Evolutionary conservation across 2,329 filamentous ascomycete genomes (phyloP).

Genomic region (Aspergillus sp.): DNA sequence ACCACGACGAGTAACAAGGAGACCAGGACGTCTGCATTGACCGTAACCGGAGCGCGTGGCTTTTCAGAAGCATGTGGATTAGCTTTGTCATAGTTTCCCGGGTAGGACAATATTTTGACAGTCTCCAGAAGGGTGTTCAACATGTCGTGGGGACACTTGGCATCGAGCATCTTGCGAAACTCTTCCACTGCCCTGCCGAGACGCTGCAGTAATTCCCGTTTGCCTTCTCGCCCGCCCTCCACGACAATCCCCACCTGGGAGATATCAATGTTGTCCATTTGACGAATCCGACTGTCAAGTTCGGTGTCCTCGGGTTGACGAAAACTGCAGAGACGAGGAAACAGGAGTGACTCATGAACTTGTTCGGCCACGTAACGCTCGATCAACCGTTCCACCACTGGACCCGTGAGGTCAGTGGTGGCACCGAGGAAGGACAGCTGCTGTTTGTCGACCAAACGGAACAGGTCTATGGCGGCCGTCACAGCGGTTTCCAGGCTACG

Average conservation of each 20-base stretch:
- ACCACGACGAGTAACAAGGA: slow-evolving; percentile 89
- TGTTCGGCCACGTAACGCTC: slow-evolving; percentile 94
- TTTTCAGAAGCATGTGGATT: slow-evolving; percentile 51
- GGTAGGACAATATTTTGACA: slow-evolving; percentile 77
- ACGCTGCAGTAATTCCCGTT: slow-evolving; percentile 75
- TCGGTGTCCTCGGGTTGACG: slow-evolving; percentile 81
- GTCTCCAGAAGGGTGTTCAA: slow-evolving; percentile 75
- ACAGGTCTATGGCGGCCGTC: slow-evolving; percentile 89
- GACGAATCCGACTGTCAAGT: slow-evolving; percentile 82
- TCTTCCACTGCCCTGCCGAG: slow-evolving; percentile 79
- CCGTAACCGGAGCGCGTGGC: slow-evolving; percentile 57
- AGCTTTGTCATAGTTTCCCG: slow-evolving; percentile 45
- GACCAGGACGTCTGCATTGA: slow-evolving; percentile 88
- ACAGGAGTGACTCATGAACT: slow-evolving; percentile 79
- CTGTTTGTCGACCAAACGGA: slow-evolving; percentile 93
- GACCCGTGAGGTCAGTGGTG: slow-evolving; percentile 89
- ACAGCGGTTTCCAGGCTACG: slow-evolving; percentile 87
- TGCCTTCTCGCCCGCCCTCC: slow-evolving; percentile 73
- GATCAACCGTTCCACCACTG: slow-evolving; percentile 87
- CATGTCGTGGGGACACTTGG: slow-evolving; percentile 85
- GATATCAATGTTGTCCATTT: slow-evolving; percentile 92
- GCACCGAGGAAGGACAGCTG: slow-evolving; percentile 88
- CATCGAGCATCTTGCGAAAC: slow-evolving; percentile 79
- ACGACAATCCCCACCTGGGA: slow-evolving; percentile 90
- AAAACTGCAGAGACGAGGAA: slow-evolving; percentile 75